These are phyloP conservation scores for Metarhizium guizhouense DNA, from an alignment of 2,329 filamentous ascomycete genomes.

Conservation along the genomic window DNA sequence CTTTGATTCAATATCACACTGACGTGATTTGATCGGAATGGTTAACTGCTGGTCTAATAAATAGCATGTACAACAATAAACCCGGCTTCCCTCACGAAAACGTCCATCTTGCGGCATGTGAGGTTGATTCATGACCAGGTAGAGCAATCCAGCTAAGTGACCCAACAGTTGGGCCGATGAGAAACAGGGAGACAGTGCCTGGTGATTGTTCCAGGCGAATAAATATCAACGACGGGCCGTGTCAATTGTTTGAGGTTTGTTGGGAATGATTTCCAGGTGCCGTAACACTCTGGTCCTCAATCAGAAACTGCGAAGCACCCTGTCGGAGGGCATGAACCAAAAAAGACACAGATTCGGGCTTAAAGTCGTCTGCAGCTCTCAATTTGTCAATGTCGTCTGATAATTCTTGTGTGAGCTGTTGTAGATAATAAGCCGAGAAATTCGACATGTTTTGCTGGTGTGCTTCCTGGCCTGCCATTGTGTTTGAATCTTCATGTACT, in stretches of 20 bases:
- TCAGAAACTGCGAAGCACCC: slow-evolving; percentile 51
- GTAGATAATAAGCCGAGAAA: slow-evolving; percentile 61
- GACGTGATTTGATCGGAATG: no score
- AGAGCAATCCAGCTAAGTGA: no score
- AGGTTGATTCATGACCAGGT: no score
- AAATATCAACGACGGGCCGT: no score
- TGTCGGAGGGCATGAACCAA: slow-evolving; percentile 61
- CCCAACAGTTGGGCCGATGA: no score
- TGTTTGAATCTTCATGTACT: background rate
- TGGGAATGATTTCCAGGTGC: background rate
- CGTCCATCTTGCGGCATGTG: no score
- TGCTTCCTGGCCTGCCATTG: slow-evolving; percentile 5
- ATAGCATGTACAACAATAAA: no score
- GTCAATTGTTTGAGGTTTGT: background rate
- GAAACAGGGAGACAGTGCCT: no score
- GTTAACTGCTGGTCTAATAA: no score
- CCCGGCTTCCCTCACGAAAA: no score
- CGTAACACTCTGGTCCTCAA: slow-evolving; percentile 24
- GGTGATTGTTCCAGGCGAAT: no score
- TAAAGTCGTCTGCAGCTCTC: slow-evolving; percentile 61
- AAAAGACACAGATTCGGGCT: slow-evolving; percentile 52
- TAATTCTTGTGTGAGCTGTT: slow-evolving; percentile 60
- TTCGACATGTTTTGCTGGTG: slow-evolving; percentile 12
- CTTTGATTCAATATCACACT: no score
- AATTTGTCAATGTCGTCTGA: slow-evolving; percentile 66